phyloP scores from a whole-genome alignment of 78 protist species.

The Corallochytrium limacisporum region DNA sequence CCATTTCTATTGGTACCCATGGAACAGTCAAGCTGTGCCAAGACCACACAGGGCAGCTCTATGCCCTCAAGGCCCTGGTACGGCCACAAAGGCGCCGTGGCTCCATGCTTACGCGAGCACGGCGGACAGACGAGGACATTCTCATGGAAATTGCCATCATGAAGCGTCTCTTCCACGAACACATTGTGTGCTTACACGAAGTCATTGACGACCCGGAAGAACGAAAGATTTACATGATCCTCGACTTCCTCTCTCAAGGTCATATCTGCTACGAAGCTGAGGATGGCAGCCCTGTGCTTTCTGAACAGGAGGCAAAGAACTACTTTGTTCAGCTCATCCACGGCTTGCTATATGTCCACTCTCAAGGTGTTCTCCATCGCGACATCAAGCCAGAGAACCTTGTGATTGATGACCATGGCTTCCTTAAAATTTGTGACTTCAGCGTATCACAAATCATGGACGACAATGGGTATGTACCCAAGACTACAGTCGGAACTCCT shows the following conservation, averaged over 20 bases:
- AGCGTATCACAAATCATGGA: not conserved
- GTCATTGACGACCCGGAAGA: not conserved
- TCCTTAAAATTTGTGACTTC: conserved; percentile 2
- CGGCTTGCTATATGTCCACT: not conserved
- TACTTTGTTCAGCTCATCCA: not conserved
- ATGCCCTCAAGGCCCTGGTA: too few species aligned
- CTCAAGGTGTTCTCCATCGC: not conserved
- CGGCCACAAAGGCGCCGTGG: too few species aligned
- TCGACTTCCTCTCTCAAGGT: not conserved
- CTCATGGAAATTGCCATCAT: not conserved
- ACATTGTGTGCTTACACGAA: not conserved
- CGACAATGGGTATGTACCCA: not conserved
- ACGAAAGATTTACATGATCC: not conserved
- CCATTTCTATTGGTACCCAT: too few species aligned
- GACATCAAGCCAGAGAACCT: conserved; percentile 7
- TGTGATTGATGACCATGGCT: not conserved
- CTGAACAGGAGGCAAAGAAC: not conserved
- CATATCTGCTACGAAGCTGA: not conserved
- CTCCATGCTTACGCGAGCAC: too few species aligned
- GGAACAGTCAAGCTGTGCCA: too few species aligned
- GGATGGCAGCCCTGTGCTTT: not conserved
- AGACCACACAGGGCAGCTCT: too few species aligned
- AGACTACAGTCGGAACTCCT: conserved; percentile 7
- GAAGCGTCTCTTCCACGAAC: not conserved
- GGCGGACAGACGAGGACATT: too few species aligned